Percentiles rank a stretch among this genome's conserved stretches.
phyloP scores from a whole-genome alignment of 2,329 filamentous ascomycete species.

The Diplodia sapinea region DNA sequence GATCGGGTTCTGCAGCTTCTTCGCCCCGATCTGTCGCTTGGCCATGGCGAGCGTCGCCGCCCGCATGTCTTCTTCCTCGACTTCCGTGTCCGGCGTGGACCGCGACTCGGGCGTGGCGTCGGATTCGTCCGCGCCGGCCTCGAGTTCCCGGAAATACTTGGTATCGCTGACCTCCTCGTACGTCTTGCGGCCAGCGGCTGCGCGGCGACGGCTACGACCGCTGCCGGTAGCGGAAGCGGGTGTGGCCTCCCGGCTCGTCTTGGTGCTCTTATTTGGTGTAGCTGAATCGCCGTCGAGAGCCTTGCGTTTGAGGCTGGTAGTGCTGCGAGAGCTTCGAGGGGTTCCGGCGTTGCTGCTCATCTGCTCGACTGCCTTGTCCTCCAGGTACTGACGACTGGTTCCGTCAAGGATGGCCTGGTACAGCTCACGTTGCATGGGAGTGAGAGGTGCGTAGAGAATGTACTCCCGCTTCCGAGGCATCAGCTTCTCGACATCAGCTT shows the following conservation, averaged over 20 bases:
- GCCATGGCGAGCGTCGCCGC: slow-evolving; percentile 75
- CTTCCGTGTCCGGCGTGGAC: slow-evolving; percentile 52
- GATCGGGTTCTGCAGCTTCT: slow-evolving; percentile 91
- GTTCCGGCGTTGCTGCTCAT: slow-evolving; percentile 59
- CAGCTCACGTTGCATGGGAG: slow-evolving; percentile 85
- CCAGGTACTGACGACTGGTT: slow-evolving; percentile 64
- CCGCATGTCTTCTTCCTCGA: slow-evolving; percentile 67
- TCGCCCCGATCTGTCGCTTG: slow-evolving; percentile 84
- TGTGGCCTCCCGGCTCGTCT: slow-evolving; percentile 76
- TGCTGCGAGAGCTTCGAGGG: slow-evolving; percentile 51
- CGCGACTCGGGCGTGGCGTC: slow-evolving; percentile 46
- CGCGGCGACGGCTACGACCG: slow-evolving; percentile 59
- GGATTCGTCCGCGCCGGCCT: slow-evolving; percentile 48
- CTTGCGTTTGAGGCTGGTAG: slow-evolving; percentile 64
- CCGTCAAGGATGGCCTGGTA: slow-evolving; percentile 75
- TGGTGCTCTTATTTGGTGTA: slow-evolving; percentile 71
- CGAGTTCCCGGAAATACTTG: slow-evolving; percentile 80
- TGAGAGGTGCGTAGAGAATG: slow-evolving; percentile 91
- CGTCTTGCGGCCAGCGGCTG: slow-evolving; percentile 49
- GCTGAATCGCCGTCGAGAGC: slow-evolving; percentile 45
- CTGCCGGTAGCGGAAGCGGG: slow-evolving; percentile 65
- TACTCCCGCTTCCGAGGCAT: slow-evolving; percentile 98
- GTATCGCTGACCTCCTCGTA: slow-evolving; percentile 78
- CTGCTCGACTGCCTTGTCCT: slow-evolving; percentile 75
- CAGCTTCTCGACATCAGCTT: slow-evolving; percentile 87